Evolutionary conservation across 192 early-diverging fungal species (phyloP).

Genomic region (Podila epigama): DNA sequence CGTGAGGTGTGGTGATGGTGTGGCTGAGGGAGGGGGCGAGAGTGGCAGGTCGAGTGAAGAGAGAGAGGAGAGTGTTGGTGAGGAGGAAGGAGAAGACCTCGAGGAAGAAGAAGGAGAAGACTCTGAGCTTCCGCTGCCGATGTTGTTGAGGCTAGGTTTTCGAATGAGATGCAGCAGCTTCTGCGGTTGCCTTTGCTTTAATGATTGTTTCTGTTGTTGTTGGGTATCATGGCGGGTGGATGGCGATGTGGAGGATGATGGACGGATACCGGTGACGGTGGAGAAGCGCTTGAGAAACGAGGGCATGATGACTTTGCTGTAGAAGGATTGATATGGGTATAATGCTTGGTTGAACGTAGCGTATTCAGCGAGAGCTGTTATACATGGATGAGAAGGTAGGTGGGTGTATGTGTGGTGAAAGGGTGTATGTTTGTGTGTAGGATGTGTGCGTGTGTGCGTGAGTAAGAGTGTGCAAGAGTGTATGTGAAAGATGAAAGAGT

Average conservation of each 20-base stretch:
- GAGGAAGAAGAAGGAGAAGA: background rate
- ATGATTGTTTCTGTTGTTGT: background rate
- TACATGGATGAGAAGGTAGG: background rate
- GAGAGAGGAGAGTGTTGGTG: constrained; percentile 5
- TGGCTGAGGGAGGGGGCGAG: background rate
- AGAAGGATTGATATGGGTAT: background rate
- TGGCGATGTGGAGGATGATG: background rate
- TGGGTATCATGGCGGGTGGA: background rate
- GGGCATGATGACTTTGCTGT: background rate
- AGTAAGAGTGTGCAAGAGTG: background rate
- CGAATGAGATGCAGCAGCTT: background rate
- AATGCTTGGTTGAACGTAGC: too few relatives aligned
- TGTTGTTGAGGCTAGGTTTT: background rate
- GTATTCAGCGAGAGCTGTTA: too few relatives aligned
- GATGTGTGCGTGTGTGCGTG: too few relatives aligned
- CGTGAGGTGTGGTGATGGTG: background rate
- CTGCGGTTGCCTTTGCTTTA: background rate
- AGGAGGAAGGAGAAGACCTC: background rate
- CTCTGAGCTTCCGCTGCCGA: background rate
- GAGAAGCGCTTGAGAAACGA: constrained; percentile 9
- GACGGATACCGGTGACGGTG: background rate
- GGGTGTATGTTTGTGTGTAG: too few relatives aligned
- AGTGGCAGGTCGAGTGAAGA: constrained; percentile 2
- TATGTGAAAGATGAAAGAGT: background rate
- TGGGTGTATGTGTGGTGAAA: too few relatives aligned